phyloP scores from a whole-genome alignment of 352 stramenopile genomes.

The Pythium phragmitis region DNA sequence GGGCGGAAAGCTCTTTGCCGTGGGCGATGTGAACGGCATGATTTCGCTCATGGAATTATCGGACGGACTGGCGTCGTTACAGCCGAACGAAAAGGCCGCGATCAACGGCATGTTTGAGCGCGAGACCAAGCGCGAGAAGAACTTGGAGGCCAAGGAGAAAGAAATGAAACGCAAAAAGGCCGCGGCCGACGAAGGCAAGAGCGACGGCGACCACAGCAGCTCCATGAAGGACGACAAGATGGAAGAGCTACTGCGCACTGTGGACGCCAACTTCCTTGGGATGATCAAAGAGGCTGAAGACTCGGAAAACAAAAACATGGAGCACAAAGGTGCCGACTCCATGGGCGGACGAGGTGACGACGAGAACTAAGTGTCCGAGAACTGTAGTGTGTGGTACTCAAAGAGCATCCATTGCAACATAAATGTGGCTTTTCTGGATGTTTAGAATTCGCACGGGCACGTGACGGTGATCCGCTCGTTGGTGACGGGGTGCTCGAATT shows the following conservation, averaged over 20 bases:
- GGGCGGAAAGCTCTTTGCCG: conserved; percentile 92
- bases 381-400: too few relatives aligned
- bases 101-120: conserved; percentile 97
- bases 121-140: conserved; percentile 97
- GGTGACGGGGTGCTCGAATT: conserved; percentile 20
- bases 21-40: conserved; percentile 95
- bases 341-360: conserved; percentile 37
- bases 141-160: conserved; percentile 90
- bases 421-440: too few relatives aligned
- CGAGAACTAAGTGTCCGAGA: conserved; percentile 20
- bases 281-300: conserved; percentile 97
- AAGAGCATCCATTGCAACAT: too few relatives aligned
- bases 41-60: conserved; percentile 96
- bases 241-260: conserved; percentile 91
- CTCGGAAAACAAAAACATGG: conserved; percentile 88
- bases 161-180: conserved; percentile 86
- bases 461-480: conserved; percentile 9
- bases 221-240: conserved; percentile 91
- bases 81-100: conserved; percentile 93
- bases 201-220: conserved; percentile 46
- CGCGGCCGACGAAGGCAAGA: conserved; percentile 78
- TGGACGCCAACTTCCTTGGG: conserved; percentile 93
- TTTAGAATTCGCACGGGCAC: conserved; percentile 6
- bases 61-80: conserved; percentile 87
- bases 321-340: conserved; percentile 56